phyloP scores from a whole-genome alignment of 306 rosid species.

The Adenanthera pavonina region DNA sequence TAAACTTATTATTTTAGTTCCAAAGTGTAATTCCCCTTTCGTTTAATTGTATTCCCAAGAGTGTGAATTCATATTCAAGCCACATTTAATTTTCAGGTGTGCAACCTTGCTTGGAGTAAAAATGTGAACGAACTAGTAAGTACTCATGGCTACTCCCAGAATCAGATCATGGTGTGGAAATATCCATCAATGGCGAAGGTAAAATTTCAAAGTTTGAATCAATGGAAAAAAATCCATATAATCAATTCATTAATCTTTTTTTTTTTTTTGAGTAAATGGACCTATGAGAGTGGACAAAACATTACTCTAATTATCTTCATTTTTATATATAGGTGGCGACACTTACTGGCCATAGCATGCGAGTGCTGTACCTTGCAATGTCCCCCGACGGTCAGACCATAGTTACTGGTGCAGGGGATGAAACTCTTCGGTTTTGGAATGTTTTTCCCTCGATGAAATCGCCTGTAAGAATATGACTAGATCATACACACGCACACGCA shows the following conservation, averaged over 20 bases:
- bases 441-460: conserved; percentile 90
- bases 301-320: too few relatives aligned
- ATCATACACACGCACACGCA: neutral
- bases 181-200: conserved; percentile 95
- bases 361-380: conserved; percentile 95
- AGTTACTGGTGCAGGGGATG: conserved; percentile 99
- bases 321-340: conserved; percentile 72
- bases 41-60: too few relatives aligned
- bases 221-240: too few relatives aligned
- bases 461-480: conserved; percentile 59
- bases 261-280: too few relatives aligned
- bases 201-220: neutral
- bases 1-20: too few relatives aligned
- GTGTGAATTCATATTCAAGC: neutral
- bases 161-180: conserved; percentile 96
- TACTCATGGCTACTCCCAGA: conserved; percentile 97
- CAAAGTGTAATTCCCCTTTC: too few relatives aligned
- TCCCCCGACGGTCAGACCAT: conserved; percentile 99
- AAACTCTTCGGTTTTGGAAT: conserved; percentile 92
- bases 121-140: conserved; percentile 96
- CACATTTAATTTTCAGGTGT: conserved; percentile 61
- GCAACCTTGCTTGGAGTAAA: conserved; percentile 98
- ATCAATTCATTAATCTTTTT: too few relatives aligned
- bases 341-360: conserved; percentile 94
- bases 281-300: too few relatives aligned